phyloP scores from a whole-genome alignment of 1,284 basidiomycete species.

The Melampsora americana region DNA sequence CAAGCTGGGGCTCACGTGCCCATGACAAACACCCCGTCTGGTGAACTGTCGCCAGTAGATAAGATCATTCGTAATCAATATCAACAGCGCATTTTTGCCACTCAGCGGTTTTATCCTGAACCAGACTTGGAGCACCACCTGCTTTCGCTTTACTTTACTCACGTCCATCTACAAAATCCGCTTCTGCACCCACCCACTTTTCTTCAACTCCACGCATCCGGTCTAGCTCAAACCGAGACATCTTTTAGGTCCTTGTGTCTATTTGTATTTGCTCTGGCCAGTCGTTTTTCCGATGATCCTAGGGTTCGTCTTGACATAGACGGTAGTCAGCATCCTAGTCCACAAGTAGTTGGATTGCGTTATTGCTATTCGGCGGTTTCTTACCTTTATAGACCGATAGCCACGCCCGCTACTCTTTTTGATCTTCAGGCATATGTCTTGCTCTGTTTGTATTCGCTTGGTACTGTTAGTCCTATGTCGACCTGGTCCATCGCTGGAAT shows the following conservation, averaged over 20 bases:
- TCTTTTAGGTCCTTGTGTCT: conserved; percentile 68
- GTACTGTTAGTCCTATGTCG: not conserved
- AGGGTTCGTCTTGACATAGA: conserved; percentile 56
- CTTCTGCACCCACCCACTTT: conserved; percentile 76
- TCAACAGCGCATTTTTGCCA: conserved; percentile 3
- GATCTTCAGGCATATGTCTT: conserved; percentile 21
- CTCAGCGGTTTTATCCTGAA: conserved; percentile 22
- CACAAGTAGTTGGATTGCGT: conserved; percentile 16
- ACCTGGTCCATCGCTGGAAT: conserved; percentile 19
- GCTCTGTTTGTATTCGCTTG: conserved; percentile 5
- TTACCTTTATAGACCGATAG: not conserved
- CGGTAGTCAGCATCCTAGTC: conserved; percentile 3
- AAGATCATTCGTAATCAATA: conserved; percentile 14
- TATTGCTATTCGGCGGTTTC: conserved; percentile 3
- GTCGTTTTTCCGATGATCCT: conserved; percentile 66
- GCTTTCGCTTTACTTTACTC: conserved; percentile 67
- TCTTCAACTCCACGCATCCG: conserved; percentile 62
- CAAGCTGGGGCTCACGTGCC: not conserved
- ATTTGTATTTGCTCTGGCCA: conserved; percentile 70
- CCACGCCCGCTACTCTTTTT: not conserved
- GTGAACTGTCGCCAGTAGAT: conserved; percentile 15
- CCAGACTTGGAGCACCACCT: conserved; percentile 63
- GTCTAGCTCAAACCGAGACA: conserved; percentile 62
- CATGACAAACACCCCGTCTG: not conserved
- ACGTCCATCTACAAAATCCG: conserved; percentile 65